Conservation (phyloP, 495 filamentous ascomycete species). For the Parachaetomium inaequale region DNA sequence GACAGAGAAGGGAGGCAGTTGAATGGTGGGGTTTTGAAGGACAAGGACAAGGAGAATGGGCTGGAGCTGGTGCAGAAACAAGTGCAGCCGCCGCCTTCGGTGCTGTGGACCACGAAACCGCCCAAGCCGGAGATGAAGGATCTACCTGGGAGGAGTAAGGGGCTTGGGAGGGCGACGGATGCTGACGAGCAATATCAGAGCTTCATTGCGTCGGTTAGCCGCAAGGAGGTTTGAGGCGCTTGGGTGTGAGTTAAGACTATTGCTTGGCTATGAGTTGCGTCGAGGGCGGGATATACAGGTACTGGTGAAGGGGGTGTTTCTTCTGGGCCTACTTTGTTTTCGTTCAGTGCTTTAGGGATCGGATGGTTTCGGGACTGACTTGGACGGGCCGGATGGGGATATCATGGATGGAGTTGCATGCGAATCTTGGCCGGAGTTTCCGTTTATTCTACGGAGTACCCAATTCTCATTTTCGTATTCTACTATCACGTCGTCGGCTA, state of each 20-base stretch:
- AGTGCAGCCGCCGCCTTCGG: slow-evolving; percentile 23
- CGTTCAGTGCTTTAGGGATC: not conserved
- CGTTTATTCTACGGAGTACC: not conserved
- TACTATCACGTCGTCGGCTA: not conserved
- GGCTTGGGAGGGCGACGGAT: slow-evolving; percentile 28
- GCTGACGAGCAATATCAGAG: slow-evolving; percentile 49
- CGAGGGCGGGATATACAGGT: not conserved
- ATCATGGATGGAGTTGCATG: slow-evolving; percentile 8
- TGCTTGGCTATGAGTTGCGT: not conserved
- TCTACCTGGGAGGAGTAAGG: slow-evolving; percentile 31
- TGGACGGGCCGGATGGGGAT: not conserved
- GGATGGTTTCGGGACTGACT: not conserved
- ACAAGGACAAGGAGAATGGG: slow-evolving; percentile 10
- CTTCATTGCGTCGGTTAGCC: slow-evolving; percentile 42
- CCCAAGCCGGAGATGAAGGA: slow-evolving; percentile 27
- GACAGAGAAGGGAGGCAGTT: slow-evolving; percentile 25
- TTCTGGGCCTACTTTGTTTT: not conserved
- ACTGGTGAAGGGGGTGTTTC: not conserved
- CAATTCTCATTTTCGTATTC: not conserved
- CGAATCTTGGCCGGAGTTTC: not conserved
- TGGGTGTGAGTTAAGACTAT: not conserved
- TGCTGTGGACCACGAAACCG: slow-evolving; percentile 42
- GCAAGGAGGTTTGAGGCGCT: slow-evolving; percentile 23
- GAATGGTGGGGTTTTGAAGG: slow-evolving; percentile 17
- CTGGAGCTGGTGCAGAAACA: not conserved